Conservation (phyloP, 345 rosid species). For the Arabis alpina region DNA sequence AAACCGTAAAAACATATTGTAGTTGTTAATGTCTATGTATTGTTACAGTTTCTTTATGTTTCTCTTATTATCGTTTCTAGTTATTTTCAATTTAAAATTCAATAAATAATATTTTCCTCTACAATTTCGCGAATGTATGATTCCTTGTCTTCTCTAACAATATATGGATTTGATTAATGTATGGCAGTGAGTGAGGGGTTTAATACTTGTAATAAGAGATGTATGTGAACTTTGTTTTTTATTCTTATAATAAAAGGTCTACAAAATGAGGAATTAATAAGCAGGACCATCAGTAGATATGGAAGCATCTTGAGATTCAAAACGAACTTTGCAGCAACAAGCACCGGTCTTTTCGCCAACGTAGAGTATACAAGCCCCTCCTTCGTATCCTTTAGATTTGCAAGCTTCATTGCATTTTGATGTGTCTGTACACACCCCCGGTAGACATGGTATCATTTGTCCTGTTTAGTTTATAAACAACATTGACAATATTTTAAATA, state of each 20-base stretch:
- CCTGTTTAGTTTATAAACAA: slow-evolving; percentile 22
- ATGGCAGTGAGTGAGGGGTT: too few species aligned
- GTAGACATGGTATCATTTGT: slow-evolving; percentile 21
- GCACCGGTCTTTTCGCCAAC: neutral
- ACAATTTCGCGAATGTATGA: too few species aligned
- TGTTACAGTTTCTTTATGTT: too few species aligned
- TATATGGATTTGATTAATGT: too few species aligned
- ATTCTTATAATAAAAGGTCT: neutral
- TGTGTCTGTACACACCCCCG: slow-evolving; percentile 8
- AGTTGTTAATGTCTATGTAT: too few species aligned
- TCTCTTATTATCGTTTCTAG: too few species aligned
- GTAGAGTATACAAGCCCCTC: slow-evolving; percentile 25
- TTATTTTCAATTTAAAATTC: too few species aligned
- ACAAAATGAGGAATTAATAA: slow-evolving; percentile 3
- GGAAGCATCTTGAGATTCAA: slow-evolving; percentile 10
- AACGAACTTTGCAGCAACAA: slow-evolving; percentile 28
- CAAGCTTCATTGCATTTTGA: slow-evolving; percentile 2
- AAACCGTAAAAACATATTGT: too few species aligned
- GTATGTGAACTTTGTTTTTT: neutral
- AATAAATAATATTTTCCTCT: too few species aligned
- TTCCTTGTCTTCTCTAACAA: too few species aligned
- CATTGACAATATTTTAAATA: neutral
- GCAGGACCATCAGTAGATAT: neutral
- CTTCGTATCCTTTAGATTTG: slow-evolving; percentile 26
- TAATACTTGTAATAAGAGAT: too few species aligned